Percentiles rank a stretch among this genome's conserved stretches.
Evolutionary conservation across 306 rosid species (phyloP).

Genomic region (Malus sylvestris): DNA sequence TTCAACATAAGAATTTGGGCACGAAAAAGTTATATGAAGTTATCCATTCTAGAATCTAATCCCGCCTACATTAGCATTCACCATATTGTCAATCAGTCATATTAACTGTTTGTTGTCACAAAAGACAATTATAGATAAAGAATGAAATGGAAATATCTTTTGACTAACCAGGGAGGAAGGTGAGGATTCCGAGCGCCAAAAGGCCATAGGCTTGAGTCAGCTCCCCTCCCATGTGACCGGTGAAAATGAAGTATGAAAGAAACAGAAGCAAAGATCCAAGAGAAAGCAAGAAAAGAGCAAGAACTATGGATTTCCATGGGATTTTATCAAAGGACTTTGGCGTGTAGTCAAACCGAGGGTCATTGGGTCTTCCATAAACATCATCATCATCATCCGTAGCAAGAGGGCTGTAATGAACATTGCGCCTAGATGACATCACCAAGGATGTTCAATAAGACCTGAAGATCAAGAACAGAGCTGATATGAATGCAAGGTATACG

Average conservation of each 20-base stretch:
- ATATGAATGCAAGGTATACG: too few relatives aligned
- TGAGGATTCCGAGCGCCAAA: constrained; percentile 68
- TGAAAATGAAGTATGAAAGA: constrained; percentile 73
- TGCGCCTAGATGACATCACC: constrained; percentile 67
- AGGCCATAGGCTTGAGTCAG: constrained; percentile 86
- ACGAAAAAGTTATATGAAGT: not conserved
- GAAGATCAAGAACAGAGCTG: constrained; percentile 6
- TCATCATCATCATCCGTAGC: constrained; percentile 46
- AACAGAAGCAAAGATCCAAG: constrained; percentile 72
- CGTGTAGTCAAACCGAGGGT: constrained; percentile 82
- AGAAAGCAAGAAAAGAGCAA: constrained; percentile 69
- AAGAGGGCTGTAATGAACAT: constrained; percentile 53
- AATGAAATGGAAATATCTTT: constrained; percentile 3
- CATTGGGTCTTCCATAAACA: constrained; percentile 33
- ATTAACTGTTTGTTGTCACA: not conserved
- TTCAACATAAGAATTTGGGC: not conserved
- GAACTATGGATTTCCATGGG: constrained; percentile 92
- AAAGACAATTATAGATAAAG: not conserved
- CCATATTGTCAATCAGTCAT: not conserved
- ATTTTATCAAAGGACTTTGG: constrained; percentile 71
- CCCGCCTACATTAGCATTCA: not conserved
- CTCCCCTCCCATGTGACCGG: constrained; percentile 97
- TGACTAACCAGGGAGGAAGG: constrained; percentile 86
- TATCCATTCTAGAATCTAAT: not conserved
- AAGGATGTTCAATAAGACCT: not conserved